Evolutionary conservation across 805 yeast genomes (phyloP), one percentile per base, ranked within the genome.

Genomic region (Barnettozyma sp.): DNA sequence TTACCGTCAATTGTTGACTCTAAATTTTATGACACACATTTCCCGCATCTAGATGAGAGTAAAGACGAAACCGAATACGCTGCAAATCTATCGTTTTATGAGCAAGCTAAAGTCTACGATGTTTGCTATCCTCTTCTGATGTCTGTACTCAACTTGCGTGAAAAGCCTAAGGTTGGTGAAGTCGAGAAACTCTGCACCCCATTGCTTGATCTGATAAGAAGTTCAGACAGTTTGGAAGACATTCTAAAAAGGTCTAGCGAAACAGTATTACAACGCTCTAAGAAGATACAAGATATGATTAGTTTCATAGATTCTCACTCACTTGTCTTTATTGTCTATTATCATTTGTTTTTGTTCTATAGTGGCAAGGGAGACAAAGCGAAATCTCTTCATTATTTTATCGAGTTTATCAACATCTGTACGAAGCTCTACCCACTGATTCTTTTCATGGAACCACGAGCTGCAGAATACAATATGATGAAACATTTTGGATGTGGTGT

Each of bases 41-140:
- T 46, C 23, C 57, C 57, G 4, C 49, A 41, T 25, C 16, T 51
- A 25, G 49, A 50, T 29, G 49, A 48, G 19, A 43, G 49, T 23
- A 41, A 38, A 7, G 35, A 45, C 15, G 46, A 45, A 3, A 15
- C 35, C n/a, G 56, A 51, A 3, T 42, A 46, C 30, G 40, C 35
- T 7, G 36, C 46, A 15, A 47, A 51, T 22, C 36, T 42, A 29
- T 35, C 38, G 35, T 36, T 49, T 17, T 14, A 20, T 12, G 46
- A 47, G 10, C 31, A 44, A 7, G 34, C 41, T 1, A 39, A 45
- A 30, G 18, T 45, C 6, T 34, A 40, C 20, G 43, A 44, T 2
- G 25, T 36, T n/a, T 40, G 46, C 21, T 18, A 38, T 16, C 49
- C 54, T 2, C 22, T 53, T 15, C 17, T 53, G 17, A 36, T 38